Evolutionary conservation across 768 basidiomycete genomes (phyloP).

Genomic region (Mycena galericulata): DNA sequence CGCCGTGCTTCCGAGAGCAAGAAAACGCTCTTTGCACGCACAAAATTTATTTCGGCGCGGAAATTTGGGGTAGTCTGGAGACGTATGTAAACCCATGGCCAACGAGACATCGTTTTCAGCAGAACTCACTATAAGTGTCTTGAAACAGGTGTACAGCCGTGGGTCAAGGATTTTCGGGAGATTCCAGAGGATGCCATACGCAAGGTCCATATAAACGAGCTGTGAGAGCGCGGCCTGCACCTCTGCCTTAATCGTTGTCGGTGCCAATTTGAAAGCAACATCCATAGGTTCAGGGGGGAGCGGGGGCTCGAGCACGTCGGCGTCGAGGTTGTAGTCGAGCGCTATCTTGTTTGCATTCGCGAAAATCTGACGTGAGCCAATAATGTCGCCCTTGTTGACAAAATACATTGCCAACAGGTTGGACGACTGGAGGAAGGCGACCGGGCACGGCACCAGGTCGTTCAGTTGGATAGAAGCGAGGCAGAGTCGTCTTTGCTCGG

Average conservation of each 20-base stretch:
- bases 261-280: background rate
- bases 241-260: background rate
- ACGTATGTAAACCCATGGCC: background rate
- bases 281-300: background rate
- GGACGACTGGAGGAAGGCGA: conserved; percentile 16
- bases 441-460: background rate
- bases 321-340: background rate
- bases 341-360: background rate
- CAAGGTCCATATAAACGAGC: conserved; percentile 25
- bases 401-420: conserved; percentile 20
- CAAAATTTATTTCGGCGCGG: conserved; percentile 21
- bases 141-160: background rate
- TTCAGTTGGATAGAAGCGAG: background rate
- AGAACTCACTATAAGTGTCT: background rate
- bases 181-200: conserved; percentile 11
- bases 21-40: conserved; percentile 24
- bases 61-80: background rate
- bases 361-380: conserved; percentile 11
- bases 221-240: conserved; percentile 17
- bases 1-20: conserved; percentile 7
- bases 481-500: conserved; percentile 9
- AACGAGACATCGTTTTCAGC: background rate
- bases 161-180: conserved; percentile 18
- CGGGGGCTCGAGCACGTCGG: background rate
- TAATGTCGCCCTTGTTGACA: conserved; percentile 26